Percentiles rank a stretch among this genome's conserved stretches.
These are phyloP conservation scores for Sungouiella blattae DNA, from an alignment of 805 yeast genomes.

Conservation along the genomic window DNA sequence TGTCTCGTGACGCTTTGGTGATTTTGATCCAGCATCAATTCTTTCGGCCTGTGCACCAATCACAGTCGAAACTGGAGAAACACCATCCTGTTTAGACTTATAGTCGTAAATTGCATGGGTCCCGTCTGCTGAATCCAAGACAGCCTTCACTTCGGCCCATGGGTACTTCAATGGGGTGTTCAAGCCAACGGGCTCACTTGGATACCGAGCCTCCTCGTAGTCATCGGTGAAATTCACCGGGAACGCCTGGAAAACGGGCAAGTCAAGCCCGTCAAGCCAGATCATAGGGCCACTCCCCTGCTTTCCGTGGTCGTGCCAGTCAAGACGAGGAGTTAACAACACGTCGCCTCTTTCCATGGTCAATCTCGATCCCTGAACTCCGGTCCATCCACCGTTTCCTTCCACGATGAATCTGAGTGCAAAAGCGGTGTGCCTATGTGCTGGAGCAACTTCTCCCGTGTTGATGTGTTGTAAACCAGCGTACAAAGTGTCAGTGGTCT, in stretches of 20 bases:
- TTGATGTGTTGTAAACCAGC: slow-evolving; percentile 13
- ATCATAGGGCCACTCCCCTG: slow-evolving; percentile 4
- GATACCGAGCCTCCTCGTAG: slow-evolving; percentile 9
- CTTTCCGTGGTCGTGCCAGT: slow-evolving; percentile 14
- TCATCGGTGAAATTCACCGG: slow-evolving; percentile 13
- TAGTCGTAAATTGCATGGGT: slow-evolving; percentile 9
- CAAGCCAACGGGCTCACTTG: slow-evolving; percentile 6
- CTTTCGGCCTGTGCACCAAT: too few relatives aligned
- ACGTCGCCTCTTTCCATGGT: slow-evolving; percentile 13
- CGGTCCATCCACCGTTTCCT: slow-evolving; percentile 13
- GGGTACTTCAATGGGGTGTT: slow-evolving; percentile 8
- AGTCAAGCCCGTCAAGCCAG: slow-evolving; percentile 13
- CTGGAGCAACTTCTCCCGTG: too few relatives aligned
- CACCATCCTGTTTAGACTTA: slow-evolving; percentile 2
- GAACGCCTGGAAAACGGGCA: slow-evolving; percentile 12
- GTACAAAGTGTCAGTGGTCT: slow-evolving; percentile 13
- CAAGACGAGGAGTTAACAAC: slow-evolving; percentile 11
- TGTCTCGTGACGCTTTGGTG: too few relatives aligned
- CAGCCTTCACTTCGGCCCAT: slow-evolving; percentile 7
- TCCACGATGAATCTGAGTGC: too few relatives aligned
- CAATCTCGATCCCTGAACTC: slow-evolving; percentile 10
- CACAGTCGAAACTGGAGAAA: too few relatives aligned
- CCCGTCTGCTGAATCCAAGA: slow-evolving; percentile 7
- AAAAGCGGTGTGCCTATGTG: too few relatives aligned
- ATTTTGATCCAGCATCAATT: too few relatives aligned